Conservation (phyloP, 2,329 filamentous ascomycete species). For the Colletotrichum spaethianum region DNA sequence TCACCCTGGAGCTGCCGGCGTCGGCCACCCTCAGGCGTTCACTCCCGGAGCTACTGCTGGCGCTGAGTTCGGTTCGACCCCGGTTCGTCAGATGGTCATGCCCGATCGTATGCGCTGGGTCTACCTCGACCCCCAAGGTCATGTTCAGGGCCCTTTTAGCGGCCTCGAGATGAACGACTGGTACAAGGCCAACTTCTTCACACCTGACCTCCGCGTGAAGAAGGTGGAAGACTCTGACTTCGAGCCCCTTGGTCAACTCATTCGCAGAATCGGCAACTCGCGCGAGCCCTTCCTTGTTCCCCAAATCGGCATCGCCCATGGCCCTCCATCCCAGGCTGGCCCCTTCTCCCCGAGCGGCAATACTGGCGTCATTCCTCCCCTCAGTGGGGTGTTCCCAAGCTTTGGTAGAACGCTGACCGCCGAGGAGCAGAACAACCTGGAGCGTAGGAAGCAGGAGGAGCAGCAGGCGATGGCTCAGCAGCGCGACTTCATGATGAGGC, state of each 20-base stretch:
- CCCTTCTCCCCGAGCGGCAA: slow-evolving; percentile 64
- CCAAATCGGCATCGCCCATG: slow-evolving; percentile 95
- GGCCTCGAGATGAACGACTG: slow-evolving; percentile 99
- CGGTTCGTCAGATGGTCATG: slow-evolving; percentile 96
- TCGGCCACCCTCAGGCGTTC: slow-evolving; percentile 44
- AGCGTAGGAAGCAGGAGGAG: slow-evolving; percentile 97
- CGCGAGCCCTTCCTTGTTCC: slow-evolving; percentile 97
- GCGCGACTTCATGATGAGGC: slow-evolving; percentile 91
- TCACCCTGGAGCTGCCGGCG: slow-evolving; percentile 36
- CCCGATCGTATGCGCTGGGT: slow-evolving; percentile 99
- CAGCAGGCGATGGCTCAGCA: slow-evolving; percentile 97
- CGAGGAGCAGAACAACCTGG: slow-evolving; percentile 97
- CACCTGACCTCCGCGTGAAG: slow-evolving; percentile 92
- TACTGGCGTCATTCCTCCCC: slow-evolving; percentile 84
- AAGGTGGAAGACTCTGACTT: slow-evolving; percentile 95
- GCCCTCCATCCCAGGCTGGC: slow-evolving; percentile 67
- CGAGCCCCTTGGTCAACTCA: slow-evolving; percentile 94
- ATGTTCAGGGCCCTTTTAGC: slow-evolving; percentile 94
- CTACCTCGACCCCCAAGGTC: slow-evolving; percentile 93
- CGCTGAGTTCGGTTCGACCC: slow-evolving; percentile 59
- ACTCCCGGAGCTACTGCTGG: slow-evolving; percentile 46
- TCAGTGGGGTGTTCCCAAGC: slow-evolving; percentile 93
- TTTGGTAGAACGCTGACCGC: slow-evolving; percentile 97
- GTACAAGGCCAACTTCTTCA: slow-evolving; percentile 99
- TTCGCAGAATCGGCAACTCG: slow-evolving; percentile 96